Percentiles rank a stretch among this genome's conserved stretches.
These are phyloP conservation scores for Eucalyptus polybractea DNA, from an alignment of 345 rosid genomes.

Conservation along the genomic window DNA sequence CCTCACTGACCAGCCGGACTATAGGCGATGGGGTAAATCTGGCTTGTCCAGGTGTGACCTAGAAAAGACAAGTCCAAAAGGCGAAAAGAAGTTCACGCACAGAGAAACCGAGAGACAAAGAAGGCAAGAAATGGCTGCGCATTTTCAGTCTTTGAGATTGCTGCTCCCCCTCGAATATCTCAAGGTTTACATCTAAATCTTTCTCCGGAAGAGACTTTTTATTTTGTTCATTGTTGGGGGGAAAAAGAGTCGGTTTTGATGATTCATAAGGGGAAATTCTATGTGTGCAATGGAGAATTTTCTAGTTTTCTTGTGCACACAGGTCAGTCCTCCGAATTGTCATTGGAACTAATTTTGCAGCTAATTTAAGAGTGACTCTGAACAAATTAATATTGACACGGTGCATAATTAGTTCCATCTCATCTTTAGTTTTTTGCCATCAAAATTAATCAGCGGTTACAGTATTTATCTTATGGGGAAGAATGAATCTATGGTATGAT, in stretches of 20 bases:
- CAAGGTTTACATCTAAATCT: constrained; percentile 12
- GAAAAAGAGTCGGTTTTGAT: neutral
- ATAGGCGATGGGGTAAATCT: neutral
- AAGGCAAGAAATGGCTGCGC: constrained; percentile 31
- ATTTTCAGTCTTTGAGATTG: constrained; percentile 22
- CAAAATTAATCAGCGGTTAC: neutral
- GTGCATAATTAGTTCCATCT: neutral
- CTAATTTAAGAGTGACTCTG: neutral
- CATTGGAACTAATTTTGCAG: neutral
- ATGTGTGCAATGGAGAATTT: neutral
- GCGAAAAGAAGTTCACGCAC: constrained; percentile 11
- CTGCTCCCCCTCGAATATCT: constrained; percentile 29
- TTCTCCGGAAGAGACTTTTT: neutral
- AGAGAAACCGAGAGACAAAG: constrained; percentile 37
- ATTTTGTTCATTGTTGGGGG: neutral
- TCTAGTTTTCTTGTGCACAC: neutral
- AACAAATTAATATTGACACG: neutral
- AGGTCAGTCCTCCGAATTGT: neutral
- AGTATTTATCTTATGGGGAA: neutral
- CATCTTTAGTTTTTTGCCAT: neutral
- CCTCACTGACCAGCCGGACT: neutral
- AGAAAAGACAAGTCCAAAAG: neutral
- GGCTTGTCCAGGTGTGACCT: neutral
- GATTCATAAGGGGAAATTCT: neutral
- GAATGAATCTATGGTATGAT: neutral